A percentile compares a stretch with the other conserved stretches of the same genome.
Evolutionary conservation across 140 eudicot species (phyloP).

Genomic region (Anethum foeniculum): DNA sequence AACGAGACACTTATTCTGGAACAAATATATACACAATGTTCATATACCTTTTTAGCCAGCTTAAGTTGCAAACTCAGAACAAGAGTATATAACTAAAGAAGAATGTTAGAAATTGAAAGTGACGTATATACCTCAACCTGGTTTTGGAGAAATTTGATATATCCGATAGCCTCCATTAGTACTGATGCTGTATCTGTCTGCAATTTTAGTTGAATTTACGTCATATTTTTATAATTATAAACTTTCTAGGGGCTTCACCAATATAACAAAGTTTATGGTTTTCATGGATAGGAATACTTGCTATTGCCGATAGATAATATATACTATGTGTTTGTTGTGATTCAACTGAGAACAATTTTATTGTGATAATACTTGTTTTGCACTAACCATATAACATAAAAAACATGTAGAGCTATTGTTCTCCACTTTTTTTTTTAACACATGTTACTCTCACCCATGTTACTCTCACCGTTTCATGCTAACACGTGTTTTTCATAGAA

Average conservation of each 20-base stretch:
- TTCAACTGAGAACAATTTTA: too few species aligned
- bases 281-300: neutral
- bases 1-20: neutral
- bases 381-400: too few species aligned
- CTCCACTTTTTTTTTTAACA: too few species aligned
- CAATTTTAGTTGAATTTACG: conserved; percentile 16
- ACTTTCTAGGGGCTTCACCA: neutral
- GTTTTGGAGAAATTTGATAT: conserved; percentile 86
- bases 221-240: neutral
- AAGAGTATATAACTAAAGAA: conserved; percentile 19
- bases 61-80: neutral
- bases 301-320: neutral
- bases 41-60: neutral
- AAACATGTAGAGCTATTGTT: too few species aligned
- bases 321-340: too few species aligned
- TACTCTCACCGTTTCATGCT: too few species aligned
- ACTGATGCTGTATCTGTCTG: conserved; percentile 99
- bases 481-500: too few species aligned
- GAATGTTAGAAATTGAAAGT: conserved; percentile 18
- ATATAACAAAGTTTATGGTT: neutral
- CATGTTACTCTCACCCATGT: too few species aligned
- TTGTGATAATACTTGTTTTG: too few species aligned
- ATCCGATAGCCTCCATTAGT: conserved; percentile 92
- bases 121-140: conserved; percentile 68
- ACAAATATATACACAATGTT: too few species aligned